Evolutionary conservation across 345 rosid species (phyloP), one percentile per base, ranked within the genome.

Genomic region (Xanthoceras sorbifolium): DNA sequence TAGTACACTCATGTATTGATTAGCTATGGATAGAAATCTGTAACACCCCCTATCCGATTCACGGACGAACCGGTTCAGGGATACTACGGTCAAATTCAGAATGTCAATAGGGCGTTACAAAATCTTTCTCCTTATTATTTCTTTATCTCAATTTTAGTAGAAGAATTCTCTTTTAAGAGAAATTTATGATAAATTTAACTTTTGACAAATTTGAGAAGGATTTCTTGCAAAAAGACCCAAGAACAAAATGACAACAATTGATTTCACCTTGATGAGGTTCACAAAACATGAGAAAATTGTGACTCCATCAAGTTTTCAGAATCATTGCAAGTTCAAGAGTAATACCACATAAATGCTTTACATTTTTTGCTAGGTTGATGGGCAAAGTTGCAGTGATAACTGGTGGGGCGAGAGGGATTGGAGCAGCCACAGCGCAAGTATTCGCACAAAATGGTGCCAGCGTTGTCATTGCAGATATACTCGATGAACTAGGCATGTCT

Each of bases 391-490:
- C 88, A 8, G 84, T 92, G 0, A 82, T 94, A 78, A 92, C 97
- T 2, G 98, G 94, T 6, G 98, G 93, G 28, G 97, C 97, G 44
- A 90, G 93, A 81, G 98, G 97, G 22, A 94, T 91, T 3, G 97
- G 97, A 62, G 98, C 93, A 6, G 93, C 97, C 28, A 84, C 92
- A 8, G 97, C 97, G 18, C 89, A 74, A 64, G 23, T 89, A n/a
- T 90, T 92, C 59, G 79, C 93, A 6, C 77, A 91, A 71, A 81
- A 88, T 18, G 98, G 98, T 0, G 98, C 98, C 0, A 70, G 81
- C 67, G 89, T 94, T 1, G 82, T 94, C 23, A 78, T 94, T 0
- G 97, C 94, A 0, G 98, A 94, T 81, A 82, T 94, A 29, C 74
- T 94, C 1, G 94, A 91, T 22, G 86, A 89, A 2, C 68, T 85